These are phyloP conservation scores for Trametes pubescens DNA, from an alignment of 1,284 basidiomycete species.

Conservation along the genomic window DNA sequence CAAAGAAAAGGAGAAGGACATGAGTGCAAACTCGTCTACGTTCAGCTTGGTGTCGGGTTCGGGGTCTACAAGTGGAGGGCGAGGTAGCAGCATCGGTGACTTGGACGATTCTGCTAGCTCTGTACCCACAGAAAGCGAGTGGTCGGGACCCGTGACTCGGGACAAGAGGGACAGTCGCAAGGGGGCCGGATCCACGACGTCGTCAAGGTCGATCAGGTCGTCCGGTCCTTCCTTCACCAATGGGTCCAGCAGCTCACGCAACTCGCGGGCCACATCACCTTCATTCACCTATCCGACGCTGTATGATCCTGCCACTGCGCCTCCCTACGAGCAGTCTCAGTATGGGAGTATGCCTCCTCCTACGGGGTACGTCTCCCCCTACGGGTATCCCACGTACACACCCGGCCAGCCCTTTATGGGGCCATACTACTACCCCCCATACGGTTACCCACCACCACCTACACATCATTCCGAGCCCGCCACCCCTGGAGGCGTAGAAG, in stretches of 20 bases:
- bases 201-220: conserved; percentile 64
- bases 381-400: conserved; percentile 44
- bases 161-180: conserved; percentile 53
- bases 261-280: conserved; percentile 76
- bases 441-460: conserved; percentile 48
- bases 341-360: conserved; percentile 46
- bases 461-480: conserved; percentile 46
- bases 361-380: conserved; percentile 42
- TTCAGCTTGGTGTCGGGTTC: conserved; percentile 74
- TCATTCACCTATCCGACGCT: conserved; percentile 75
- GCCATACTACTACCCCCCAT: conserved; percentile 53
- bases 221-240: conserved; percentile 58
- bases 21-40: conserved; percentile 79
- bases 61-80: conserved; percentile 63
- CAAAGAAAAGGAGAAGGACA: conserved; percentile 74
- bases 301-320: conserved; percentile 64
- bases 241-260: conserved; percentile 66
- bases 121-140: conserved; percentile 81
- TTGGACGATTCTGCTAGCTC: conserved; percentile 72
- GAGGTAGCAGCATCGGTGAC: conserved; percentile 65
- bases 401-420: conserved; percentile 45
- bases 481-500: conserved; percentile 44
- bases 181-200: conserved; percentile 55
- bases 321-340: conserved; percentile 59
- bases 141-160: conserved; percentile 67